phyloP scores from a whole-genome alignment of 108 stramenopile species.

The Fragilaria radians region DNA sequence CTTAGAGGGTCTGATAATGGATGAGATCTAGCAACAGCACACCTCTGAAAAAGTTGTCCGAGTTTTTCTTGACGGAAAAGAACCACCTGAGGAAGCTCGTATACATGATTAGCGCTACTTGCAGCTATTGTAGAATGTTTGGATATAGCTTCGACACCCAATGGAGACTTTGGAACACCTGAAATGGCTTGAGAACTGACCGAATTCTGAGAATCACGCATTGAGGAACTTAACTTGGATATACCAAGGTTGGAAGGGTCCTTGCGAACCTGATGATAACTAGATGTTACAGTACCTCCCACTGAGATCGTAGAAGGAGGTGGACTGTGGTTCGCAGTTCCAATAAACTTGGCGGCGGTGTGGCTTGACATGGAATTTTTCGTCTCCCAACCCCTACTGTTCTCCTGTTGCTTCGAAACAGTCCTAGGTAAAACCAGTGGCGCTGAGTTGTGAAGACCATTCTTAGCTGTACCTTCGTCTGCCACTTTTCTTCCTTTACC shows the following conservation, averaged over 20 bases:
- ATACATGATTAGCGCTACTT: background rate
- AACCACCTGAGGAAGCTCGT: constrained; percentile 48
- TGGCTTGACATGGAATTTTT: background rate
- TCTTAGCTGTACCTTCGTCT: background rate
- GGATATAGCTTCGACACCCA: background rate
- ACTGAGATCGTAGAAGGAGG: no score
- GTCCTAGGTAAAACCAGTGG: background rate
- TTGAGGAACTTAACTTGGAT: background rate
- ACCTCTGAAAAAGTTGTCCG: constrained; percentile 54
- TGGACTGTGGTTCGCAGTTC: background rate
- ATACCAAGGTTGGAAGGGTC: background rate
- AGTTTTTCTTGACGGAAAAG: constrained; percentile 69
- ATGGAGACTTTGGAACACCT: background rate
- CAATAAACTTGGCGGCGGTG: background rate
- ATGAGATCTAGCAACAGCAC: constrained; percentile 33
- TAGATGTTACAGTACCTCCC: background rate
- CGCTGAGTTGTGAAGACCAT: background rate
- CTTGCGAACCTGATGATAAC: background rate
- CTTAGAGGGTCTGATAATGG: constrained; percentile 30
- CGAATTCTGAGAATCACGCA: background rate
- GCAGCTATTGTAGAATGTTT: background rate
- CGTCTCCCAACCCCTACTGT: background rate
- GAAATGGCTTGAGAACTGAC: background rate
- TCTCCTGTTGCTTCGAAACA: background rate
- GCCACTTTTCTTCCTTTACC: constrained; percentile 3